A percentile compares a stretch with the other conserved stretches of the same genome.
Conservation (phyloP, 2,329 filamentous ascomycete species). For the Cladophialophora bantiana region DNA sequence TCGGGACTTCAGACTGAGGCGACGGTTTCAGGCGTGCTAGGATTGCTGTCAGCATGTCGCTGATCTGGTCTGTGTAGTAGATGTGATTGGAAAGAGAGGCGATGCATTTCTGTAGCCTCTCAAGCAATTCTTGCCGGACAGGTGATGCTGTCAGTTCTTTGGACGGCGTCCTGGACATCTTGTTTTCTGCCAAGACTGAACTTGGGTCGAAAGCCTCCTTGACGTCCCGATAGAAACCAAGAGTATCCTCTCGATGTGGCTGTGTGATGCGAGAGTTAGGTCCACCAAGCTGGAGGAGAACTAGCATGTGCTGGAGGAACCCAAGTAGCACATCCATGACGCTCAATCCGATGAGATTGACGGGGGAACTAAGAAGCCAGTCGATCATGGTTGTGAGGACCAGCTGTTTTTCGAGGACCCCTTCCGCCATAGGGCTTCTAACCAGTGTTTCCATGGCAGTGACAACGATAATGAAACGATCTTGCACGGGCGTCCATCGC, state of each 20-base stretch:
- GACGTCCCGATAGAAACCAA: constrained; percentile 42
- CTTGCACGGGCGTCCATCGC: constrained; percentile 90
- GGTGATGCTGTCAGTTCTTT: constrained; percentile 57
- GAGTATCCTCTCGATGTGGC: constrained; percentile 47
- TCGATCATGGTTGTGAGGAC: constrained; percentile 79
- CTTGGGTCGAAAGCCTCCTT: constrained; percentile 39
- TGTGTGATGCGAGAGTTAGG: constrained; percentile 47
- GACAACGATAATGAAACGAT: constrained; percentile 88
- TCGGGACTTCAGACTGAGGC: constrained; percentile 52
- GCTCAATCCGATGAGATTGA: constrained; percentile 93
- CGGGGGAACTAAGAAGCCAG: constrained; percentile 81
- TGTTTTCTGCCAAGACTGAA: constrained; percentile 25
- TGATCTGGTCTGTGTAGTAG: constrained; percentile 95
- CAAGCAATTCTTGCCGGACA: constrained; percentile 68
- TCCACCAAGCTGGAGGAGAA: constrained; percentile 71
- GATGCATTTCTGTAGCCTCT: constrained; percentile 79
- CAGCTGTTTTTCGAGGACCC: constrained; percentile 75
- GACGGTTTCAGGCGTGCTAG: constrained; percentile 77
- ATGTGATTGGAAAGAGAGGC: constrained; percentile 92
- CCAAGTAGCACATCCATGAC: constrained; percentile 93
- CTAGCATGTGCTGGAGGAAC: constrained; percentile 81
- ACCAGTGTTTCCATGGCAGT: constrained; percentile 79
- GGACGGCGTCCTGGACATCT: constrained; percentile 23
- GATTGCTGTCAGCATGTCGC: constrained; percentile 88
- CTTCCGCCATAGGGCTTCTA: constrained; percentile 71